A percentile compares a stretch with the other conserved stretches of the same genome.
Evolutionary conservation across 306 rosid genomes (phyloP).

Genomic region (Sesbania bispinosa): DNA sequence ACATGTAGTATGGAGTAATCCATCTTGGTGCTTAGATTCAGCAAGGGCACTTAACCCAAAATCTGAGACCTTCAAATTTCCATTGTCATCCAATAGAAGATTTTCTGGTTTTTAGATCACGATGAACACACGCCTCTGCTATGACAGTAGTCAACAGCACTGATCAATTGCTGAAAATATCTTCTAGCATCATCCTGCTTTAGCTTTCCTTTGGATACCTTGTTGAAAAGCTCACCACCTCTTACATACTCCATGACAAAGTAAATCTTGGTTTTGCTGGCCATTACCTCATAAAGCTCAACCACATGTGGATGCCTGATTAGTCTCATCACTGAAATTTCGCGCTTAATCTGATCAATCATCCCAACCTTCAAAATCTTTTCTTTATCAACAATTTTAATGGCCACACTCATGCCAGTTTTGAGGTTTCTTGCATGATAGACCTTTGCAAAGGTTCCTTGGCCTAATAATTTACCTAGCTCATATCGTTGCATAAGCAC

Average conservation of each 20-base stretch:
- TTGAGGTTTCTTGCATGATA: slow-evolving; percentile 60
- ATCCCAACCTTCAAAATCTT: slow-evolving; percentile 71
- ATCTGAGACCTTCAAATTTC: slow-evolving; percentile 79
- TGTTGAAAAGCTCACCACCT: slow-evolving; percentile 87
- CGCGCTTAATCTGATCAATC: slow-evolving; percentile 89
- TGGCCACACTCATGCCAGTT: slow-evolving; percentile 68
- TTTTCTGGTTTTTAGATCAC: slow-evolving; percentile 93
- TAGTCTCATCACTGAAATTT: slow-evolving; percentile 81
- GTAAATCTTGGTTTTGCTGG: slow-evolving; percentile 84
- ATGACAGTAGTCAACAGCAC: slow-evolving; percentile 92
- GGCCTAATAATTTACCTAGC: slow-evolving; percentile 74
- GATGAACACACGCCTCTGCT: slow-evolving; percentile 85
- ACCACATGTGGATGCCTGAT: slow-evolving; percentile 86
- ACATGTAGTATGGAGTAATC: slow-evolving; percentile 84
- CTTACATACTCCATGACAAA: slow-evolving; percentile 83
- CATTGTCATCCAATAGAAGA: slow-evolving; percentile 79
- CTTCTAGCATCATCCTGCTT: slow-evolving; percentile 69
- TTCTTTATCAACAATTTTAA: slow-evolving; percentile 71
- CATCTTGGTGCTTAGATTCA: slow-evolving; percentile 71
- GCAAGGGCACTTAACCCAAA: slow-evolving; percentile 84
- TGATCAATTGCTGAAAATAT: slow-evolving; percentile 77
- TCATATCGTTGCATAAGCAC: slow-evolving; percentile 81
- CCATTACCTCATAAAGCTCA: slow-evolving; percentile 95
- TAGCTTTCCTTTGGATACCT: slow-evolving; percentile 79
- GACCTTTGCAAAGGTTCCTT: slow-evolving; percentile 97